These are phyloP conservation scores for Eimeria maxima DNA, from an alignment of 169 alveolate species.

Conservation along the genomic window DNA sequence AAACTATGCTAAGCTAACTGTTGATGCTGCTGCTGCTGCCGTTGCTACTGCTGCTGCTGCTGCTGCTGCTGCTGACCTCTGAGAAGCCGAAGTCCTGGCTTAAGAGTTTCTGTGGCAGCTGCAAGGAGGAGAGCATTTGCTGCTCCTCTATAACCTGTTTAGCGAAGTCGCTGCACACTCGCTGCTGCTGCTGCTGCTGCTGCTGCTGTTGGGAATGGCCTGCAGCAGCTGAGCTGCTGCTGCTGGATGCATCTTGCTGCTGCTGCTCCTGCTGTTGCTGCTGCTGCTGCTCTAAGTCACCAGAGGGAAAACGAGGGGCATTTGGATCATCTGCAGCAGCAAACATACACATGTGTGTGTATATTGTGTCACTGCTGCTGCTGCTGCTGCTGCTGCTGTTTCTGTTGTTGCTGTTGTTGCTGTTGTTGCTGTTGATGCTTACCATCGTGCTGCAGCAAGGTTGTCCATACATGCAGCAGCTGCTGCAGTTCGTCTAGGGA, in stretches of 20 bases:
- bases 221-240: conserved; percentile 31
- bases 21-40: conserved; percentile 25
- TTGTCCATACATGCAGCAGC: conserved; percentile 67
- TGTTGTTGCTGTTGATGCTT: conserved; percentile 44
- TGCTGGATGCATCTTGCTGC: not conserved
- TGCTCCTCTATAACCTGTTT: conserved; percentile 4
- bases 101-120: conserved; percentile 47
- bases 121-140: conserved; percentile 37
- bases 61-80: conserved; percentile 49
- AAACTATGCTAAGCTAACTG: not conserved
- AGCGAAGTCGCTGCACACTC: conserved; percentile 36
- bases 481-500: conserved; percentile 65
- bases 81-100: conserved; percentile 38
- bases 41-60: conserved; percentile 38
- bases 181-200: conserved; percentile 64
- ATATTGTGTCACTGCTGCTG: not conserved
- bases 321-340: conserved; percentile 46
- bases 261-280: conserved; percentile 65
- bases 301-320: conserved; percentile 58
- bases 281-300: conserved; percentile 71
- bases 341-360: not conserved
- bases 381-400: not conserved
- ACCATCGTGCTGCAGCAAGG: conserved; percentile 68
- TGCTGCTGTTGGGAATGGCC: not conserved
- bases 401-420: not conserved